Evolutionary conservation across 2,329 filamentous ascomycete genomes (phyloP).

Genomic region (Neocatenulostroma microsporum): DNA sequence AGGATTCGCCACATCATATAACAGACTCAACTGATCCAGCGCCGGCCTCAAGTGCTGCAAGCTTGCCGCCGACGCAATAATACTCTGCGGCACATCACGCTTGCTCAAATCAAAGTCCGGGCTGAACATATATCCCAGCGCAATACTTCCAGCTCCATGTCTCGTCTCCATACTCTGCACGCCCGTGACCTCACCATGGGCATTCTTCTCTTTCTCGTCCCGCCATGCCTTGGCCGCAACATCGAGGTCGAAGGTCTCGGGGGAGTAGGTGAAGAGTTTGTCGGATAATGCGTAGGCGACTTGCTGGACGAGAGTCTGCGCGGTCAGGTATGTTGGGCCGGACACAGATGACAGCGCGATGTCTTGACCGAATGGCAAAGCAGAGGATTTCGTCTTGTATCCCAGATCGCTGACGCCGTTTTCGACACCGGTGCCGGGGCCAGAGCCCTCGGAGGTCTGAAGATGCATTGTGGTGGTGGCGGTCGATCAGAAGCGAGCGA

Average conservation of each 20-base stretch:
- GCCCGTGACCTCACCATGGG: slow-evolving; percentile 69
- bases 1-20: slow-evolving; percentile 87
- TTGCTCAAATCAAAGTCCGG: slow-evolving; percentile 91
- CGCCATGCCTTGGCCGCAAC: slow-evolving; percentile 73
- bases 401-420: slow-evolving; percentile 5
- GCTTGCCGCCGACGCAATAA: slow-evolving; percentile 78
- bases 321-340: slow-evolving; percentile 86
- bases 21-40: slow-evolving; percentile 81
- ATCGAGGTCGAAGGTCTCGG: slow-evolving; percentile 87
- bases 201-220: slow-evolving; percentile 62
- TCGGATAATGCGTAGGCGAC: slow-evolving; percentile 91
- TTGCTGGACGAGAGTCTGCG: slow-evolving; percentile 90
- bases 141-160: slow-evolving; percentile 79
- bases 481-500: too few relatives aligned
- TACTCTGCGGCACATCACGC: slow-evolving; percentile 81
- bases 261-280: slow-evolving; percentile 95
- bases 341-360: slow-evolving; percentile 54
- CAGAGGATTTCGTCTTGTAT: slow-evolving; percentile 35
- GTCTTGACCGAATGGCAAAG: slow-evolving; percentile 47
- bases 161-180: slow-evolving; percentile 79
- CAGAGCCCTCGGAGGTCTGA: slow-evolving; percentile 25
- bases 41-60: slow-evolving; percentile 72
- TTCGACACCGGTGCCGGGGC: slow-evolving; percentile 12
- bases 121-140: slow-evolving; percentile 95
- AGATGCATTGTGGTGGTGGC: slow-evolving; percentile 31